These are phyloP conservation scores for Friedmanniomyces simplex DNA, from an alignment of 495 filamentous ascomycete genomes.

Conservation along the genomic window DNA sequence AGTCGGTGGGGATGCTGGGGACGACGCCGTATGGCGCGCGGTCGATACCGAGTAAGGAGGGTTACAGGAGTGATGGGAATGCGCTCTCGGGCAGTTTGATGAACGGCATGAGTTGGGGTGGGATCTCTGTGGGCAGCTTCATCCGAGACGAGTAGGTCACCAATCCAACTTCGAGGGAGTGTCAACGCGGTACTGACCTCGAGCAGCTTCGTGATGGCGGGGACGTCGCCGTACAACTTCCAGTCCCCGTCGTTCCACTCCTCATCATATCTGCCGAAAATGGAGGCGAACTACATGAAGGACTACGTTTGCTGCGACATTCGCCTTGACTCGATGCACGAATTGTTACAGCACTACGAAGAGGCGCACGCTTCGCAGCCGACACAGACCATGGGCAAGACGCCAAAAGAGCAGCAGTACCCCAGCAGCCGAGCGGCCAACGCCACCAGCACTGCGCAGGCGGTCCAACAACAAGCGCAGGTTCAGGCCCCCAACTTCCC, in stretches of 20 bases:
- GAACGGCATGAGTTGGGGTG: conserved; percentile 95
- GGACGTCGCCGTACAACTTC: conserved; percentile 83
- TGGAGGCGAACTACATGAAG: conserved; percentile 94
- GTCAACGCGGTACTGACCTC: conserved; percentile 22
- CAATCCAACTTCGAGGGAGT: background rate
- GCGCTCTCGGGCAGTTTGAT: conserved; percentile 65
- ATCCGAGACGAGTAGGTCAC: conserved; percentile 91
- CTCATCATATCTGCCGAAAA: conserved; percentile 91
- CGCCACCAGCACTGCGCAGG: conserved; percentile 21
- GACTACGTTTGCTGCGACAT: conserved; percentile 90
- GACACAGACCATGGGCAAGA: conserved; percentile 37
- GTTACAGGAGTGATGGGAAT: conserved; percentile 69
- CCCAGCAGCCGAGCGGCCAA: conserved; percentile 34
- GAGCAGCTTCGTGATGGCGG: conserved; percentile 84
- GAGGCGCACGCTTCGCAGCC: conserved; percentile 71
- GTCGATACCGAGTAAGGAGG: conserved; percentile 75
- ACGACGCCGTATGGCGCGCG: conserved; percentile 58
- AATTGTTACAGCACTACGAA: conserved; percentile 93
- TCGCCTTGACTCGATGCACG: conserved; percentile 80
- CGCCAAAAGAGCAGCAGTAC: conserved; percentile 44
- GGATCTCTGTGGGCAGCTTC: conserved; percentile 90
- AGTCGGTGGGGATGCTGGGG: conserved; percentile 50
- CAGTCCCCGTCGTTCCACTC: conserved; percentile 94
- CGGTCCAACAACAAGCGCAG: conserved; percentile 28
- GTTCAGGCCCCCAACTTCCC: conserved; percentile 29